Evolutionary conservation across 2,329 filamentous ascomycete genomes (phyloP), one percentile per base, ranked within the genome.

Genomic region (Xylariales sp.): DNA sequence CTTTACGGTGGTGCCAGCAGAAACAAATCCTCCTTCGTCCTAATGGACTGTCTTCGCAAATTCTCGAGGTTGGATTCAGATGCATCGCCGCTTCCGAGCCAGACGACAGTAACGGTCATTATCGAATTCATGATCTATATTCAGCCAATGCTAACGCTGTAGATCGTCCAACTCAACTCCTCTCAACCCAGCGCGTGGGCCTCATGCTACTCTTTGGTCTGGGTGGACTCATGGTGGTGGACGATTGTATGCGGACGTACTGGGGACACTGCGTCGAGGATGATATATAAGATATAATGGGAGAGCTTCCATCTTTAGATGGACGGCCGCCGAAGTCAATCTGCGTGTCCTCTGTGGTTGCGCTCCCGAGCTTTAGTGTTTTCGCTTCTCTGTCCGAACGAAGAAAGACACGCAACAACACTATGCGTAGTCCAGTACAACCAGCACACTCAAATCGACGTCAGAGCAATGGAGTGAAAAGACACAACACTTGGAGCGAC

Each of bases 281-380:
- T 21, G 31, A 56, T 24, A 64, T 61, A 2, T 67, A 63, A 48
- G 65, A 68, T 45, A 58, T 67, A 0, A 68, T 68, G 65, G 64
- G 48, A 65, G 6, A 62, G 64, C 1, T 63, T 63, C 33, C 48
- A 63, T 11, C 51, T 68, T 14, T 68, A 65, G 65, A 61, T 65
- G 65, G 64, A 65, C 64, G 1, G 61, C 65, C 3, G 57, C 67
- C 16, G 65, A 68, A 44, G 63, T 61, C 2, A 65, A 68, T 35
- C 46, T 68, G 15, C 64, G 62, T n/a, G 57, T 68, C 19, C 63
- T 66, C 20, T 67, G 64, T 35, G 64, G 64, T 12, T 67, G 61
- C 31, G 55, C 64, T 1, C 64, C 64, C 1, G 60, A 59, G 15
- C 52, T 68, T 11, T 54, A 53, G 42, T 44, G 53, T 5, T 37